Evolutionary conservation across 345 rosid genomes (phyloP).

Genomic region (Combretum micranthum): DNA sequence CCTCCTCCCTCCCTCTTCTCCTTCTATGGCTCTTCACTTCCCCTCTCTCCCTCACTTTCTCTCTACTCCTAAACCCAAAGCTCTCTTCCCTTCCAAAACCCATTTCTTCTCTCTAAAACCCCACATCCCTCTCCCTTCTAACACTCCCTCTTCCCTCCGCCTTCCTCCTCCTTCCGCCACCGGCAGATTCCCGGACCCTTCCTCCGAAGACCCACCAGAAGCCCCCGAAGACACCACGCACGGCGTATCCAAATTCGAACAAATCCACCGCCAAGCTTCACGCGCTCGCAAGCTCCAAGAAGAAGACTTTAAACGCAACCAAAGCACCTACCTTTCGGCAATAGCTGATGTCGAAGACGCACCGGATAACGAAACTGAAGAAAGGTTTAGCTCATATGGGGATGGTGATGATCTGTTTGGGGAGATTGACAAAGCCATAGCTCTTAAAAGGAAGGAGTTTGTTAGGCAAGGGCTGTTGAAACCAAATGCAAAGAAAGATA

Average conservation of each 20-base stretch:
- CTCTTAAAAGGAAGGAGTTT: conserved; percentile 71
- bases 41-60: conserved; percentile 19
- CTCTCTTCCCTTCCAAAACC: conserved; percentile 17
- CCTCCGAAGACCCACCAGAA: conserved; percentile 90
- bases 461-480: conserved; percentile 64
- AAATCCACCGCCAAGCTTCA: conserved; percentile 70
- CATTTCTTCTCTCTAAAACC: conserved; percentile 29
- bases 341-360: conserved; percentile 75
- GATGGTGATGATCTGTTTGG: conserved; percentile 67
- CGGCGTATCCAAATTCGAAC: conserved; percentile 68
- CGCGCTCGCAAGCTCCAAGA: conserved; percentile 59
- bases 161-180: conserved; percentile 23
- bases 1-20: conserved; percentile 3
- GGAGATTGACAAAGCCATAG: conserved; percentile 86
- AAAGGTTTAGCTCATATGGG: conserved; percentile 1
- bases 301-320: conserved; percentile 72
- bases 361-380: conserved; percentile 20
- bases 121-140: conserved; percentile 3
- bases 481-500: conserved; percentile 24
- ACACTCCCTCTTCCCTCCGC: conserved; percentile 21
- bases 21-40: conserved; percentile 4
- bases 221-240: conserved; percentile 79
- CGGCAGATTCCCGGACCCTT: conserved; percentile 53
- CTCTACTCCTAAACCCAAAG: conserved; percentile 22
- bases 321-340: conserved; percentile 65